Percentiles rank a stretch among this genome's conserved stretches.
Evolutionary conservation across 768 basidiomycete genomes (phyloP).

Genomic region (Tephrocybe sp.): DNA sequence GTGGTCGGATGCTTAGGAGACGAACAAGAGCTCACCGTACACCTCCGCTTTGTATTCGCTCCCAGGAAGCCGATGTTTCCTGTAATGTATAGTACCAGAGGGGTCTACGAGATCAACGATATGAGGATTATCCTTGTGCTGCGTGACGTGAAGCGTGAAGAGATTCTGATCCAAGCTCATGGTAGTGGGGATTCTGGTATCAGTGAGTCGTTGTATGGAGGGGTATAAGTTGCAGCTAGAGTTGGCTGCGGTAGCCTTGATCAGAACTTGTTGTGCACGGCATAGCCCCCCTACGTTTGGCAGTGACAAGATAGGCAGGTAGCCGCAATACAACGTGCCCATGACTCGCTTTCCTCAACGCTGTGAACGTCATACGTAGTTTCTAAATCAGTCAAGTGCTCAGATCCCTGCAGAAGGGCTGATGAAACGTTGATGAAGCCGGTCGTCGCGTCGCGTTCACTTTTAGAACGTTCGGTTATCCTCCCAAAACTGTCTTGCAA

Average conservation of each 20-base stretch:
- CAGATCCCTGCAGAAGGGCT: no score
- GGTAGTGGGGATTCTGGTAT: constrained; percentile 2
- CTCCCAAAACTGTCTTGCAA: no score
- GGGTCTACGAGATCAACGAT: constrained; percentile 73
- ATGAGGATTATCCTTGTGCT: constrained; percentile 56
- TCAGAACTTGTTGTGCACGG: constrained; percentile 5
- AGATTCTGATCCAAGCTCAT: constrained; percentile 89
- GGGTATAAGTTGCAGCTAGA: constrained; percentile 10
- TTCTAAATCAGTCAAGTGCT: no score
- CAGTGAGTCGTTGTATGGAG: neutral
- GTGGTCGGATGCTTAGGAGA: neutral
- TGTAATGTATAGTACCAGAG: constrained; percentile 64
- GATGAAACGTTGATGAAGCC: no score
- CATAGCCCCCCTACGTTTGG: constrained; percentile 7
- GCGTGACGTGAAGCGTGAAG: constrained; percentile 72
- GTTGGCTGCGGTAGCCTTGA: constrained; percentile 12
- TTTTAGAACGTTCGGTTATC: no score
- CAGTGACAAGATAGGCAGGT: constrained; percentile 1
- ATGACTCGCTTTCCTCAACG: no score
- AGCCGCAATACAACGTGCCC: neutral
- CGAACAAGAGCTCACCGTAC: constrained; percentile 58
- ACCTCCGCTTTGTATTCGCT: constrained; percentile 63
- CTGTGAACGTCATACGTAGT: no score
- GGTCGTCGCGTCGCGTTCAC: no score
- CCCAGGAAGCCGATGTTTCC: constrained; percentile 61